phyloP scores from a whole-genome alignment of 1,284 basidiomycete genomes.

The Limonomyces culmigenus region DNA sequence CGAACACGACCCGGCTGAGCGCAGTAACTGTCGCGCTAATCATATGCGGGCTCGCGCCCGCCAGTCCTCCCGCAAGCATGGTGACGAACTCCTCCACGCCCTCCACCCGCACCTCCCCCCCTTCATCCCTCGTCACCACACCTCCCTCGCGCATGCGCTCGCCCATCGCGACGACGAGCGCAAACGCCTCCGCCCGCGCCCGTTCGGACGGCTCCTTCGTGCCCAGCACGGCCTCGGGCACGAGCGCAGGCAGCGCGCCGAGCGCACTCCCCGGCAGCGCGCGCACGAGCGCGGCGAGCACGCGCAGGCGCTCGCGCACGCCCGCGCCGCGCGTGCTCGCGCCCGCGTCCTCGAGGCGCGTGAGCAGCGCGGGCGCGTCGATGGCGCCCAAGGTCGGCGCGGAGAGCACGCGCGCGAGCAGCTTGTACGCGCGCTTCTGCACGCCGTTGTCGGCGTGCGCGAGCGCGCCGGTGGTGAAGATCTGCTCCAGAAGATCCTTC shows the following conservation, averaged over 20 bases:
- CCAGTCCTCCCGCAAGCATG: conserved; percentile 93
- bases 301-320: conserved; percentile 79
- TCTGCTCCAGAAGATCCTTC: conserved; percentile 45
- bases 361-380: conserved; percentile 42
- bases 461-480: conserved; percentile 41
- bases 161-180: conserved; percentile 84
- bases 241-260: conserved; percentile 76
- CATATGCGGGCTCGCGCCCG: conserved; percentile 92
- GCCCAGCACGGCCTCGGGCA: conserved; percentile 93
- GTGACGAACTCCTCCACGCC: conserved; percentile 83
- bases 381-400: conserved; percentile 40
- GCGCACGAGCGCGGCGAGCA: conserved; percentile 64
- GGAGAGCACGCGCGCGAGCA: conserved; percentile 60
- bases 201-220: conserved; percentile 97
- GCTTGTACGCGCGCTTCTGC: conserved; percentile 93
- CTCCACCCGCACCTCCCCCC: conserved; percentile 73
- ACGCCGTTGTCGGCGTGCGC: conserved; percentile 70
- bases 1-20: conserved; percentile 86
- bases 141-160: conserved; percentile 85
- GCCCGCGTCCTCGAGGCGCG: conserved; percentile 44
- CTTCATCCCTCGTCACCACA: conserved; percentile 57
- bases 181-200: conserved; percentile 80
- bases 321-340: conserved; percentile 68
- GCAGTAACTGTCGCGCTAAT: conserved; percentile 95
- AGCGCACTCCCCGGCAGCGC: conserved; percentile 56